Evolutionary conservation across 352 stramenopile species (phyloP).

Genomic region (Aphanomyces stellatus): DNA sequence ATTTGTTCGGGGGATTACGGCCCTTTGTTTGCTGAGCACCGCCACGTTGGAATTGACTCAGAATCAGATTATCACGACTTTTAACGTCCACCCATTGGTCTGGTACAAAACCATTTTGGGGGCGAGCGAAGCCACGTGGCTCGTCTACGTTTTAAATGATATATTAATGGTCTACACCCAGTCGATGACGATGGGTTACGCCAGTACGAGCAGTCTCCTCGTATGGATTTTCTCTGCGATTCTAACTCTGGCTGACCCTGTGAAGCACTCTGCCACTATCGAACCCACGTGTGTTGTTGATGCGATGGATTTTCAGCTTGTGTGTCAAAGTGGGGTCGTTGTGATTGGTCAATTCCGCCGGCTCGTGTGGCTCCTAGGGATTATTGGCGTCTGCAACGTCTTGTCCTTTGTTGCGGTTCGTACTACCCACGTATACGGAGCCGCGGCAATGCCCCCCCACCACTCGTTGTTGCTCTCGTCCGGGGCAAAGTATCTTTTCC

Average conservation of each 20-base stretch:
- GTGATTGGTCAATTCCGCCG: background rate
- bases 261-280: background rate
- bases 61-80: background rate
- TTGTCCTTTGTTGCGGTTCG: background rate
- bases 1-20: background rate
- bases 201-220: background rate
- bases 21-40: slow-evolving; percentile 2
- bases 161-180: background rate
- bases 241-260: background rate
- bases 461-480: background rate
- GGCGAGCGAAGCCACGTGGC: background rate
- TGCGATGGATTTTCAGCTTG: slow-evolving; percentile 11
- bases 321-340: background rate
- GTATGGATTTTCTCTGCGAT: background rate
- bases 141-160: slow-evolving; percentile 1
- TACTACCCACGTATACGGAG: background rate
- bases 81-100: no score
- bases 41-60: background rate
- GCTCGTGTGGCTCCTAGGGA: background rate
- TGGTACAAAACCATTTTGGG: background rate
- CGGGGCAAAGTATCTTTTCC: background rate
- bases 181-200: background rate
- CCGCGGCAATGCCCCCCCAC: no score
- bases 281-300: background rate
- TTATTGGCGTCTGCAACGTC: background rate